phyloP scores from a whole-genome alignment of 148 eudicot genomes.

The Arbutus unedo region DNA sequence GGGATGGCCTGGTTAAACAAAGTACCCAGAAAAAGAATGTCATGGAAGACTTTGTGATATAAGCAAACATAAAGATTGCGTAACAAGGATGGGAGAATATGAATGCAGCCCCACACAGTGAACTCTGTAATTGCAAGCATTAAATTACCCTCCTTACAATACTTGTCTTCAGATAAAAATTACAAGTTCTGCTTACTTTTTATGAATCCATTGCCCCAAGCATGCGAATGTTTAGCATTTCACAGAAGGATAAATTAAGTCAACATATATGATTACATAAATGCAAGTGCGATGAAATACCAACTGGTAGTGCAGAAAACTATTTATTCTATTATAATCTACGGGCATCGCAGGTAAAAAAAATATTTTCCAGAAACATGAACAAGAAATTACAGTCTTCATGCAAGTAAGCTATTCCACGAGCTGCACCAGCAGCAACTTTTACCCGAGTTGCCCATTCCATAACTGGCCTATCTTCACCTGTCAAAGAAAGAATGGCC shows the following conservation, averaged over 20 bases:
- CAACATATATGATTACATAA: slow-evolving; percentile 1
- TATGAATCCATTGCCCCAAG: background rate
- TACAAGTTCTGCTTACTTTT: background rate
- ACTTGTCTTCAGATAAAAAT: background rate
- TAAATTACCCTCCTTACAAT: background rate
- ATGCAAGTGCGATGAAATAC: background rate
- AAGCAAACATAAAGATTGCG: slow-evolving; percentile 9
- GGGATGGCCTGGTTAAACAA: slow-evolving; percentile 56
- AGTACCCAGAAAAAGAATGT: background rate
- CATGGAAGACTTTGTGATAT: background rate
- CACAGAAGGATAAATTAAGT: background rate
- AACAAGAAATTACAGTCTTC: slow-evolving; percentile 61
- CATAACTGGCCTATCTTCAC: slow-evolving; percentile 61
- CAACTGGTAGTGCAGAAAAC: background rate
- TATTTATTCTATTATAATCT: background rate
- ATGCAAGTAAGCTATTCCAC: slow-evolving; percentile 78
- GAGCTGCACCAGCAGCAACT: slow-evolving; percentile 86
- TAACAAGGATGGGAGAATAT: slow-evolving; percentile 9
- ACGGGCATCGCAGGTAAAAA: background rate
- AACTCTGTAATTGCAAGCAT: background rate
- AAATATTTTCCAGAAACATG: slow-evolving; percentile 11
- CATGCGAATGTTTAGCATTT: background rate
- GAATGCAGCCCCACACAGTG: background rate
- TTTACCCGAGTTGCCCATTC: slow-evolving; percentile 72
- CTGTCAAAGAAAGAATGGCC: slow-evolving; percentile 32